Base-by-base conservation (phyloP, 345 rosid species). In the Clausena lansium region DNA sequence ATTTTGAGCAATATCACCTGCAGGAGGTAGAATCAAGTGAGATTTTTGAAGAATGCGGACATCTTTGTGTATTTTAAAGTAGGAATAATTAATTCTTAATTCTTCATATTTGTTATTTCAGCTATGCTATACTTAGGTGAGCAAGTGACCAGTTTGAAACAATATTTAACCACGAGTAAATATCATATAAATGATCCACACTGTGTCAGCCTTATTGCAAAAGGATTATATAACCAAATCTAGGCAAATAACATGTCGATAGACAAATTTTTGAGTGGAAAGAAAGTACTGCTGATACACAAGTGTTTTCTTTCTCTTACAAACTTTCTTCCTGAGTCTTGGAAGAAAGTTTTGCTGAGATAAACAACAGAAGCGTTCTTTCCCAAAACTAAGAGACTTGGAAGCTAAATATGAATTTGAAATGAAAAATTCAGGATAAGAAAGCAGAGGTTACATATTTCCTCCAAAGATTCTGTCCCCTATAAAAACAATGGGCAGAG, bases 1-100 rank as follows among this genome's bases (percentile, higher is more conserved):
- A 80, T 79, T 83, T 79, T 80, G 80, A 58, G 82, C 71, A 60
- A 74, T 63, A 76, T 76, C 85, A 77, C 81, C 95, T 91, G 88
- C 70, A 78, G 70, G n/a, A 76, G 69, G 66, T 35, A 84, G 57
- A 71, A 79, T 57, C 67, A 60, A 85, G 81, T 83, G 81, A 89
- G 71, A 66, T 68, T 32, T 30, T 65, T 39, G 61, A 64, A 60
- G 64, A 54, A 70, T 61, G 54, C 32, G 50, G 71, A 74, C 30
- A 27, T 30, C 50, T 83, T 54, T 30, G 28, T 20, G 61, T 67
- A 63, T 13, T 66, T 73, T 47, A 70, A 25, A 70, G 17, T 24
- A 67, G 54, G 67, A 80, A 67, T 15, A 30, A 39, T n/a, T 7
- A 9, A 63, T 66, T 74, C 59, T 35, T 50, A 73, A 6, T 74